Base-by-base conservation (phyloP, 176 grass and related monocot genomes). In the Neostapfia colusana region DNA sequence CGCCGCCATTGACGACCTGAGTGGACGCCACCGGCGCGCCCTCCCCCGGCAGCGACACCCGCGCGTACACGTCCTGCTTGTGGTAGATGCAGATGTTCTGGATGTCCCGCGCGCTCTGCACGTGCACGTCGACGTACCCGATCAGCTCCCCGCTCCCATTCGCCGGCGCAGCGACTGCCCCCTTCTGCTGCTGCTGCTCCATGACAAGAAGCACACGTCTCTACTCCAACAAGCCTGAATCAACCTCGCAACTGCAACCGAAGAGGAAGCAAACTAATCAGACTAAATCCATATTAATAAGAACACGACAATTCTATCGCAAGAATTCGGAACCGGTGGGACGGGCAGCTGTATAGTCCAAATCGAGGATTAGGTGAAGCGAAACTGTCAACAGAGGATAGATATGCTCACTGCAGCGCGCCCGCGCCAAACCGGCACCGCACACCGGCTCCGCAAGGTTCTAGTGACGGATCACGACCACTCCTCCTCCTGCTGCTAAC, bases 81-180 rank as follows among this genome's bases (percentile, higher is more conserved):
- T 92, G 95, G 85, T 98, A 98, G 82, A 98, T 98, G 51, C 95
- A 98, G 31, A 98, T 87, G 63, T 98, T 98, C 64, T 98, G 91
- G 63, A 98, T 94, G 57, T 98, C 91, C 4, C 89, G 87, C 20
- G 95, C 95, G 34, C 94, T 82, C 65, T 98, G 91, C 16, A 98
- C 85, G 26, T 88, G 84, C 49, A 94, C 87, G 40, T 92, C 89
- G 14, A 98, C 73, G 66, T 76, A 84, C 20, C 95, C 95, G 6
- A 92, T 86, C 77, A 88, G 86, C 45, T 84, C 81, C 21, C 56
- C 40, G 39, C 18, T 31, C 43, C 75, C 81, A 62, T 83, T 83
- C 39, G 39, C 39, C 64, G 39, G 39, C 5, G 65, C 44, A 37
- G 72, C n/a, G 3, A 65, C 68, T 61, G 81, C 75, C 10, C 28